Base-by-base conservation (phyloP, 2,329 filamentous ascomycete species). In the Teratosphaeria destructans region DNA sequence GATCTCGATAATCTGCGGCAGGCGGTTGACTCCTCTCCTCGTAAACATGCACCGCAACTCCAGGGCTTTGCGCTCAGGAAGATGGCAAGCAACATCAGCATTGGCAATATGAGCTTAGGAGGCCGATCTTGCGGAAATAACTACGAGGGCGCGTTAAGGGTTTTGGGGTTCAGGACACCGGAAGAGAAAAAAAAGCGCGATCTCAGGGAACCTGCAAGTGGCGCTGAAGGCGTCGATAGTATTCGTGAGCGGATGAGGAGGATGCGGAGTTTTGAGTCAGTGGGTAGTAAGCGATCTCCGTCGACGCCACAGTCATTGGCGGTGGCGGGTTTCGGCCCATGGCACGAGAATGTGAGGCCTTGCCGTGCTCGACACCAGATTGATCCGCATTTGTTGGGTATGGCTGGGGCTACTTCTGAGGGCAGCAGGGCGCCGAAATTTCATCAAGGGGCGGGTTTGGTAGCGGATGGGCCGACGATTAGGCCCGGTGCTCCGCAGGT, bases 21-120 rank as follows among this genome's bases (percentile, higher is more conserved):
- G 47, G 69, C 71, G 0, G 65, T 80, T 5, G 75, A 79, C 35
- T 66, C 71, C 5, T 78, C 76, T 19, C 77, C 78, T 5, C 72
- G 78, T 11, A 79, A 76, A 62, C 72, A 75, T 54, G 34, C 43
- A 57, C 56, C 56, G 27, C 57, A 53, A 23, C 54, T 58, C 19
- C 62, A 64, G 54, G 63, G 60, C 10, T 55, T 64, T 14, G 53
- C 62, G 5, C 61, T 67, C 32, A 63, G 61, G 56, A 69, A 68
- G 32, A 56, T 62, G 10, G 63, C 63, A 23, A 69, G 67, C 54
- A 64, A 64, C 47, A 60, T 65, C 57, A 68, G 67, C 56, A 60
- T 70, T 23, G 62, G 62, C 19, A 64, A 57, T 34, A 58, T 68
- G 8, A 61, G 61, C 5, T 59, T 66, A n/a, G 59, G 61, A 19